Conservation (phyloP, 305 asterid species). For the Solanum chacoense region DNA sequence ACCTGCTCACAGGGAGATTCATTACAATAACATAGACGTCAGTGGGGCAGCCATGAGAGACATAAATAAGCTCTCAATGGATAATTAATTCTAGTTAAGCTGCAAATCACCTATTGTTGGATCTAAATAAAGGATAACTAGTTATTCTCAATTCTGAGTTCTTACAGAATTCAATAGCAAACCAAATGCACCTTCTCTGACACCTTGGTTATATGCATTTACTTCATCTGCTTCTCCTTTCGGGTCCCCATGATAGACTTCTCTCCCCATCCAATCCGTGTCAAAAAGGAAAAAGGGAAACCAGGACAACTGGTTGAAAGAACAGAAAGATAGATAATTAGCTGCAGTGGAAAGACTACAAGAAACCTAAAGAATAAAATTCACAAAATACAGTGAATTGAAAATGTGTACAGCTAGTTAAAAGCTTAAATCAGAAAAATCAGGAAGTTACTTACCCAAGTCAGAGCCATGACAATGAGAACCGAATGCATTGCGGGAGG, state of each 20-base stretch:
- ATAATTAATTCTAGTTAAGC: background rate
- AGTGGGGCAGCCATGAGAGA: background rate
- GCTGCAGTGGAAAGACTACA: background rate
- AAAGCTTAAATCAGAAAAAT: background rate
- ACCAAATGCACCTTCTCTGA: conserved; percentile 99
- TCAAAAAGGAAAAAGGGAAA: conserved; percentile 98
- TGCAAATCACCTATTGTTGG: background rate
- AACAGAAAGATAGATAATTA: background rate
- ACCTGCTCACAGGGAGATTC: conserved; percentile 39
- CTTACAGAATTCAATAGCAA: conserved; percentile 99
- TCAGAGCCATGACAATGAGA: conserved; percentile 95
- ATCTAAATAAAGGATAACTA: conserved; percentile 10
- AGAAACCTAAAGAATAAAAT: background rate
- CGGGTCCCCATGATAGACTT: conserved; percentile 95
- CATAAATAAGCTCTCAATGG: background rate
- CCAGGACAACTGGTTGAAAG: conserved; percentile 71
- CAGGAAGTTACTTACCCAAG: conserved; percentile 54
- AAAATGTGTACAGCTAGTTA: background rate
- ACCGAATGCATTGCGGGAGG: conserved; percentile 98
- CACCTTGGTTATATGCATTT: conserved; percentile 84
- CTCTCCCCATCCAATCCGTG: conserved; percentile 99
- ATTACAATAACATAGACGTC: background rate
- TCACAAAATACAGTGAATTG: background rate
- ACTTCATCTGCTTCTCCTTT: conserved; percentile 63
- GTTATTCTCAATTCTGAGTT: conserved; percentile 47